Base-by-base conservation (phyloP, 257 asterid genomes). In the Solanum verrucosum region DNA sequence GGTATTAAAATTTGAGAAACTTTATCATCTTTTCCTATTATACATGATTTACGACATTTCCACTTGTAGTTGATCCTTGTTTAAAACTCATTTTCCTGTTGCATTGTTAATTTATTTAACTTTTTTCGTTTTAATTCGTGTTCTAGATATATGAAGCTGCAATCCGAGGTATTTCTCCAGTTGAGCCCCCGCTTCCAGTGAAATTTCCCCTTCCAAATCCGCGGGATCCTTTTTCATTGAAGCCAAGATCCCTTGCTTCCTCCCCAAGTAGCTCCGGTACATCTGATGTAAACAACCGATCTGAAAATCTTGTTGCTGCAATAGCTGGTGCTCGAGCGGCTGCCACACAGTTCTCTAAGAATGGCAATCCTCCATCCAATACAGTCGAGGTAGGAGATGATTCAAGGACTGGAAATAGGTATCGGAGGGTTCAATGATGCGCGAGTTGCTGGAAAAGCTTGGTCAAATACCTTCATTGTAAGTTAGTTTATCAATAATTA, bases 321-420 rank as follows among this genome's bases (percentile, higher is more conserved):
- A 93, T 95, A 70, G 95, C 95, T 23, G 98, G 96, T 33, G 99
- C 99, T 5, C 92, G 93, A 83, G 95, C 92, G 7, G 99, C 98
- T 60, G 98, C 99, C 35, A 93, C 95, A 4, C 99, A 95, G 73
- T 96, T 92, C 87, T 90, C 96, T 1, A 96, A 90, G 92, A 88
- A 79, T 20, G 88, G 78, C 72, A 79, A 21, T 34, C 35, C 87
- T 20, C 89, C 65, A 72, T 84, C 88, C 78, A 37, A 82, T 29
- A 44, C 83, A 25, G 37, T 34, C 15, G 88, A 74, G 74, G 88
- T 86, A 16, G 52, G 44, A 9, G 79, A 82, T 75, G 63, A 86
- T 20, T 81, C 91, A 5, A 67, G 93, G 88, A 87, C 92, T 6
- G 89, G 92, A 89, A 79, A 68, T 14, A 85, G 44, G 13, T 75